Evolutionary conservation across 371 early-diverging fungal genomes (phyloP), one percentile per base, ranked within the genome.

Genomic region (Saksenaea oblongispora): DNA sequence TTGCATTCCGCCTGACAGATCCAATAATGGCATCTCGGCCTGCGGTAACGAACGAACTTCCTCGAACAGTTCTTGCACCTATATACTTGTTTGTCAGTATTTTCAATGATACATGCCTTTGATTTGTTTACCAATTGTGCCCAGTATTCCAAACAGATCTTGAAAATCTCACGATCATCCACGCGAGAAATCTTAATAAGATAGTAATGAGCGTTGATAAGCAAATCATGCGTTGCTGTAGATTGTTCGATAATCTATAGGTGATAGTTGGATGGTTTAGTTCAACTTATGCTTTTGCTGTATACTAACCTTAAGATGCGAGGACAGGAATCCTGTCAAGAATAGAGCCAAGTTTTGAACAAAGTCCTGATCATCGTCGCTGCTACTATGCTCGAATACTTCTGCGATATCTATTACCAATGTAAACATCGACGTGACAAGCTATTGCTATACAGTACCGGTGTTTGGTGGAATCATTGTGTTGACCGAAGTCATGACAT

Each of bases 121-220:
- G 65, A 65, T 58, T 2, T 57, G 17, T 74, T 76, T 66, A 91
- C 97, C 69, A 98, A 76, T 61, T 92, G 89, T 37, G 88, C 84
- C 97, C 98, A 98, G 77, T 97, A 98, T 76, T 98, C 99, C 54
- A 99, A 79, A 71, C 97, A 96, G 51, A 95, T 91, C 85, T 98
- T 98, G 89, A 98, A 98, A 39, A 98, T 84, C 72, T 99, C 99
- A 53, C 97, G 90, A 69, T 98, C 98, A 51, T 94, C 89, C 13
- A 98, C 95, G 53, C 84, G 82, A 3, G 98, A 94, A 37, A 98
- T 93, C 58, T 88, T 86, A 66, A 98, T 82, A 35, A 98, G 78
- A 67, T 96, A 98, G 56, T 82, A 85, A 73, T 98, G 98, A 22
- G 93, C 97, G 57, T 83, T 84, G 39, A 93, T 59, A 35, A 97